Base-by-base conservation (phyloP, 495 filamentous ascomycete species). In the Bathelium albidoporum region DNA sequence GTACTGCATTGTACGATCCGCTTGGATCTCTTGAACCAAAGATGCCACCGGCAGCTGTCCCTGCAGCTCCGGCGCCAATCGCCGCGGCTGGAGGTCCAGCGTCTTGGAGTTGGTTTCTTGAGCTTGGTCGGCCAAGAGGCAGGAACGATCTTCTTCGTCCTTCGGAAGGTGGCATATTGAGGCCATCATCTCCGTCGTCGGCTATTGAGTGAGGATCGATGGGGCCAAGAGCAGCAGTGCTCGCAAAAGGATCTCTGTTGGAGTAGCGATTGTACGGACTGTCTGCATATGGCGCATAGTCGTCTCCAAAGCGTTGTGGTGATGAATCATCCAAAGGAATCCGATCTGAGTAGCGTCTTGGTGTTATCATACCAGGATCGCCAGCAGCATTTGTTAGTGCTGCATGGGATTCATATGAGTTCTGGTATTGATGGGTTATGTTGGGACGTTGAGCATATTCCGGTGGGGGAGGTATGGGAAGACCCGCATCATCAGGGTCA, bases 121-220 rank as follows among this genome's bases (percentile, higher is more conserved):
- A 71, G 64, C 66, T 73, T 61, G 68, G 24, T 58, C 61, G 61
- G n/a, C 77, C 78, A 12, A 85, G 70, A 65, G 82, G 82, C 39
- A 87, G 71, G 65, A 82, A 80, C 32, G 82, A 85, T 55, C 68
- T 73, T 60, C 74, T 73, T 52, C 69, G 73, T 28, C 73, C 76
- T 71, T 71, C 76, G 66, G 64, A 79, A 67, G 67, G 74, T 29
- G 34, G 24, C 62, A 60, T 63, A 18, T 62, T 72, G 58, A 91
- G 80, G 2, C 87, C 89, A 65, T 96, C 91, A 68, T 96, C 91
- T 9, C 87, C 90, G 68, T 95, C 90, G 69, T 96, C 91, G 2
- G 81, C 85, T 61, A 95, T 91, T 1, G 86, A 85, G 64, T 87
- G 83, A 0, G 90, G 90, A 69, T 95, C 86, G 59, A 95, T 85